Percentiles rank a stretch among this genome's conserved stretches.
Conservation (phyloP, 352 stramenopile species). For the Phytophthora parvispora region DNA sequence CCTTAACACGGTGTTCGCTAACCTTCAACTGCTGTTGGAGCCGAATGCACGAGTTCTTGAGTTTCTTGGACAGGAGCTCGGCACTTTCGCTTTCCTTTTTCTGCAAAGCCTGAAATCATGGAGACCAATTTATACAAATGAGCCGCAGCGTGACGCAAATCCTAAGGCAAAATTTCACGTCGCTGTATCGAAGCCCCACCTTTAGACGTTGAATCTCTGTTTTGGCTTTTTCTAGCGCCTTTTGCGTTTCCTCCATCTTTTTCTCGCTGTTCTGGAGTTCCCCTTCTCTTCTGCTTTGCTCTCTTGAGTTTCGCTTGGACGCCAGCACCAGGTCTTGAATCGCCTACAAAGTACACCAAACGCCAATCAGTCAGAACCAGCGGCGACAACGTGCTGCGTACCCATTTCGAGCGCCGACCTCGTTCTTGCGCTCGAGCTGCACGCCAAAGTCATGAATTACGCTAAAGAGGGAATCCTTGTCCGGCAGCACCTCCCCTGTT, state of each 20-base stretch:
- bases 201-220: conserved; percentile 67
- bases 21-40: conserved; percentile 90
- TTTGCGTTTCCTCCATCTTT: conserved; percentile 54
- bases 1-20: conserved; percentile 89
- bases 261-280: conserved; percentile 58
- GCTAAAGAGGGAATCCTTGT: conserved; percentile 59
- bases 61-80: conserved; percentile 60
- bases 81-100: conserved; percentile 56
- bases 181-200: conserved; percentile 34
- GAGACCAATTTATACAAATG: conserved; percentile 10
- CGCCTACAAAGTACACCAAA: conserved; percentile 43
- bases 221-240: conserved; percentile 58
- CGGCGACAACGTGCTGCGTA: neutral
- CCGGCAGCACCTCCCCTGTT: conserved; percentile 36
- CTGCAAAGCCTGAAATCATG: conserved; percentile 47
- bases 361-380: conserved; percentile 7
- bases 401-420: conserved; percentile 45
- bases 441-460: conserved; percentile 72
- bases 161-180: conserved; percentile 12
- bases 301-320: conserved; percentile 68
- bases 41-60: conserved; percentile 71
- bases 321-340: conserved; percentile 85
- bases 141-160: conserved; percentile 2
- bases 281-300: conserved; percentile 55
- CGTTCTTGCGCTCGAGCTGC: conserved; percentile 74